Evolutionary conservation across 257 asterid genomes (phyloP), one percentile per base, ranked within the genome.

Genomic region (Ilex aquifolium): DNA sequence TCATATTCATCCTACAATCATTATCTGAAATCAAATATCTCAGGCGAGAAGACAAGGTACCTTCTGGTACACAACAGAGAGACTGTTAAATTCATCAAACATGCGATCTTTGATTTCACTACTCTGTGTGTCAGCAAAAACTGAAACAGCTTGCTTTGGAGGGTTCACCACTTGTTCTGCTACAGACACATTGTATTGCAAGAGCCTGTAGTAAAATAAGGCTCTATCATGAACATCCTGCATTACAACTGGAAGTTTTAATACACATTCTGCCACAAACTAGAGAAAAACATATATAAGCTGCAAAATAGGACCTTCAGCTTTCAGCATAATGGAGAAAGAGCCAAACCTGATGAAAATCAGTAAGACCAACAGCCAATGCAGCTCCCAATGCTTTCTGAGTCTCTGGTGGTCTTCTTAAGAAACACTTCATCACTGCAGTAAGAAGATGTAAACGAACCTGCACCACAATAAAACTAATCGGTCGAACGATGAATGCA

Each of bases 161-260:
- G 99, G 99, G 79, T 93, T 80, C 69, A 93, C 96, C 62, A 93
- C 95, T 39, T 83, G 82, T 77, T 93, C 95, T 49, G 99, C 97
- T 56, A 84, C 83, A 59, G 90, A 65, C 21, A 93, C 84, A 58
- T 87, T 81, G 57, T 85, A 79, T 77, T 84, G 80, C 31, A 93
- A 69, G 66, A 93, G 97, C 82, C 99, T 84, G 66, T 90, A 90
- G 85, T 90, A 93, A 81, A 93, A 83, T 60, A 93, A 65, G n/a
- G 99, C 95, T 69, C 99, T 81, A 76, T 93, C 99, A 76, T 78
- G 99, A 69, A 93, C 99, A 85, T 93, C 99, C 99, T 93, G 96
- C 90, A 81, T 48, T 10, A 15, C 53, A 62, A 51, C 63, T 27
- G 53, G 60, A 61, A 69, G 51, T 17, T 17, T 77, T 60, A 67